Evolutionary conservation across 768 basidiomycete genomes (phyloP).

Genomic region (Mycena venus): DNA sequence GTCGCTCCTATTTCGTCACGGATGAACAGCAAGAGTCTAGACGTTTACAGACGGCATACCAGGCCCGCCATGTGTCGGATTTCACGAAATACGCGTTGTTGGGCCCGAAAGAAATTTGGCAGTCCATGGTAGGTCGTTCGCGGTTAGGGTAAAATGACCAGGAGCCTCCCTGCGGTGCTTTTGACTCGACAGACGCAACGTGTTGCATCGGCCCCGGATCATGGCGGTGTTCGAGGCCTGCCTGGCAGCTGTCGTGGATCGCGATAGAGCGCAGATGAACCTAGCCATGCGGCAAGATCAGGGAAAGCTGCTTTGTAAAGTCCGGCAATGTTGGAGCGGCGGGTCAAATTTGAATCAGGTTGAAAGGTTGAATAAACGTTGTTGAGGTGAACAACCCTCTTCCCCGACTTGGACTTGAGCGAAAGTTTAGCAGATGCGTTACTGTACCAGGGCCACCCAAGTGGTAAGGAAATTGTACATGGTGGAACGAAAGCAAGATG

Average conservation of each 20-base stretch:
- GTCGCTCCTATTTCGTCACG: constrained; percentile 4
- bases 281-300: not conserved
- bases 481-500: too few species aligned
- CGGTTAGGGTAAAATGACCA: too few species aligned
- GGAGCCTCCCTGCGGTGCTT: not conserved
- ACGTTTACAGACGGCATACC: not conserved
- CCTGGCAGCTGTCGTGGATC: not conserved
- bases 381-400: too few species aligned
- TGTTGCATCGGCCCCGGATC: not conserved
- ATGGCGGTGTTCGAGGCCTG: not conserved
- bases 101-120: constrained; percentile 25
- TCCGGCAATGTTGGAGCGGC: not conserved
- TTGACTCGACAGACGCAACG: not conserved
- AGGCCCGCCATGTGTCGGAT: not conserved
- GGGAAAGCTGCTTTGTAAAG: not conserved
- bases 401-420: too few species aligned
- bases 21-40: not conserved
- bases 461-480: too few species aligned
- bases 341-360: not conserved
- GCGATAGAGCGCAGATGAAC: not conserved
- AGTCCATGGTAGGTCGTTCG: constrained; percentile 18
- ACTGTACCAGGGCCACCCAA: too few species aligned
- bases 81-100: constrained; percentile 25
- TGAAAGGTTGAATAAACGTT: not conserved
- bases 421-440: too few species aligned